Percentiles rank a stretch among this genome's conserved stretches.
phyloP scores from a whole-genome alignment of 1,139 yeast species.

The Protomyces pachydermus region DNA sequence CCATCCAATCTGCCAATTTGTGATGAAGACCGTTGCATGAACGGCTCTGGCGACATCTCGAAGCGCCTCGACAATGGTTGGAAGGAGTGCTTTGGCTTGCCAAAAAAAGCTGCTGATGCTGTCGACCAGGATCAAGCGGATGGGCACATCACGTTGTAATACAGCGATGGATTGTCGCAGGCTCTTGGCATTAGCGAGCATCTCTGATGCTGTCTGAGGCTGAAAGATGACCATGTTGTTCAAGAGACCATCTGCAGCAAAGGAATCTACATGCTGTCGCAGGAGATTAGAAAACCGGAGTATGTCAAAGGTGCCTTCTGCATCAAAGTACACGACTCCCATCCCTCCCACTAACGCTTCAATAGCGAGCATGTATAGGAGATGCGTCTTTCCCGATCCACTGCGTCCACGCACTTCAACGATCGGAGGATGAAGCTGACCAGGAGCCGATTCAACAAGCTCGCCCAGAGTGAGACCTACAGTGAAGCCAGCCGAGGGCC shows the following conservation, averaged over 20 bases:
- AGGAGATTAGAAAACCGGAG: conserved; percentile 14
- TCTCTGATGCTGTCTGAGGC: conserved; percentile 17
- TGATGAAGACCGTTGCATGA: conserved; percentile 8
- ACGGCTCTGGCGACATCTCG: neutral
- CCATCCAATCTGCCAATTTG: conserved; percentile 21
- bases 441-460: neutral
- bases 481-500: neutral
- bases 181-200: conserved; percentile 10
- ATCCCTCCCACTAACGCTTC: conserved; percentile 13
- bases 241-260: neutral
- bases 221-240: conserved; percentile 14
- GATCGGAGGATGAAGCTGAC: neutral
- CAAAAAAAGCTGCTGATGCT: conserved; percentile 24
- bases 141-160: neutral
- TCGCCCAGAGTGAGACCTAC: neutral
- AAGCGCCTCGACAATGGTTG: neutral
- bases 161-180: neutral
- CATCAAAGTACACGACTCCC: conserved; percentile 24
- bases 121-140: conserved; percentile 22
- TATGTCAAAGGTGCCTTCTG: conserved; percentile 24
- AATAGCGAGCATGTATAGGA: conserved; percentile 23
- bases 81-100: conserved; percentile 12
- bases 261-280: neutral
- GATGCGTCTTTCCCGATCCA: conserved; percentile 30
- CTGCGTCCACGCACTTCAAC: conserved; percentile 22